These are phyloP conservation scores for Teratosphaeria destructans DNA, from an alignment of 2,329 filamentous ascomycete genomes.

Conservation along the genomic window DNA sequence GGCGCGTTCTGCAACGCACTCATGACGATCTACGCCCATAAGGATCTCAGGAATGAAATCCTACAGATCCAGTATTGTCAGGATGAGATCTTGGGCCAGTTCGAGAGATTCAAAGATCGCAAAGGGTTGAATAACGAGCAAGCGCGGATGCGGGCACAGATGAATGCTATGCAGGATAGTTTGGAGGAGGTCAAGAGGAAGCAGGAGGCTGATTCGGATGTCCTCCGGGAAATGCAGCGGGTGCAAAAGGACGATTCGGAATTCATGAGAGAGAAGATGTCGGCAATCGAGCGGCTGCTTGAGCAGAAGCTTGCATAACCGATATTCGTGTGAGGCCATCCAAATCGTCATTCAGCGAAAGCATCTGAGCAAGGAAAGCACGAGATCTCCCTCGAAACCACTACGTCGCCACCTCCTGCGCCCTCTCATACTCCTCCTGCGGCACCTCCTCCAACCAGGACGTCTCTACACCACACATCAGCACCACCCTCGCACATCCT, in stretches of 20 bases:
- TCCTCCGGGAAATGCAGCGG: not conserved
- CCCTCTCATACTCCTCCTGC: constrained; percentile 28
- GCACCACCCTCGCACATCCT: not conserved
- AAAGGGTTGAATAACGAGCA: not conserved
- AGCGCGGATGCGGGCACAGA: not conserved
- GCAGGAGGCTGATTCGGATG: not conserved
- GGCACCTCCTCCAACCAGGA: constrained; percentile 28
- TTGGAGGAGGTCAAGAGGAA: not conserved
- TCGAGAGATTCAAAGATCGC: not conserved
- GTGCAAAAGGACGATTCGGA: not conserved
- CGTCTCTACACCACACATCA: constrained; percentile 15
- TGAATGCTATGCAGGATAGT: not conserved
- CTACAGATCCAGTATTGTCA: not conserved
- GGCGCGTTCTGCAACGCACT: too few species aligned
- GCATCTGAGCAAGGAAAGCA: not conserved
- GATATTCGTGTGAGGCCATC: not conserved
- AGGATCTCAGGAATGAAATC: too few species aligned
- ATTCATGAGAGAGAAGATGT: not conserved
- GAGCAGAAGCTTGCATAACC: not conserved
- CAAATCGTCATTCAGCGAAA: not conserved
- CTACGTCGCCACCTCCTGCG: constrained; percentile 11
- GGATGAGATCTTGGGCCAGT: not conserved
- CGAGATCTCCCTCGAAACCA: not conserved
- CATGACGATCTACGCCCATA: too few species aligned
- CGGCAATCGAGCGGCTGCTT: not conserved